Evolutionary conservation across 2,329 filamentous ascomycete species (phyloP), one percentile per base, ranked within the genome.

Genomic region (Magnaporthiopsis rhizophila): DNA sequence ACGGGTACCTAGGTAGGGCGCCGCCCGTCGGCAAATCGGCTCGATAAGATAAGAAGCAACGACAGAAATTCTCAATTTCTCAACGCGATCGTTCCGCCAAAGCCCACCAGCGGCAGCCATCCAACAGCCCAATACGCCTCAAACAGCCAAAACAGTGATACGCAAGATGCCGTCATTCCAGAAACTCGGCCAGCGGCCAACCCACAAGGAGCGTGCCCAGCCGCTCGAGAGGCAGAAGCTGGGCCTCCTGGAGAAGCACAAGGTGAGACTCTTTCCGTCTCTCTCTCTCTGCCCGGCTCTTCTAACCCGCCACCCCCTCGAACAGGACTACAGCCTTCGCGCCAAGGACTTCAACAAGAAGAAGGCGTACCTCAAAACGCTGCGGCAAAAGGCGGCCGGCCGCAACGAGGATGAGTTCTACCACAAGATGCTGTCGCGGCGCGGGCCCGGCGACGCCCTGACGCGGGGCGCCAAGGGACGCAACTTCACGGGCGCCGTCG

Each of bases 221-320:
- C 90, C 93, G 57, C 77, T 86, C 68, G 90, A 93, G 74, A 91
- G 95, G 63, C 81, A 88, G 69, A 91, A 91, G 80, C 92, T 92
- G 78, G 95, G 95, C 68, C 85, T 98, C 28, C 87, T 98, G 67
- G 95, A 98, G 77, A 98, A 99, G 80, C 90, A 95, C 83, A 97
- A 97, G 80, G 88, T 89, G 72, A 58, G 73, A 67, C 15, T 34
- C 32, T 0, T 7, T 36, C 11, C n/a, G 12, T 57, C 2, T 3
- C 36, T 36, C 26, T 58, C 53, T 21, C 1, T 13, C n/a, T 12
- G 2, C 18, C 34, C n/a, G n/a, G n/a, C 28, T 3, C 11, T 24
- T 9, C 58, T 45, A 50, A 36, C 28, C 6, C 12, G 56, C 63
- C 9, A 36, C 34, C 34, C 34, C 15, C 34, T 38, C 15, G 5